Percentiles rank a stretch among this genome's conserved stretches.
Conservation (phyloP, 805 yeast species). For the Nakazawaea siamensis region DNA sequence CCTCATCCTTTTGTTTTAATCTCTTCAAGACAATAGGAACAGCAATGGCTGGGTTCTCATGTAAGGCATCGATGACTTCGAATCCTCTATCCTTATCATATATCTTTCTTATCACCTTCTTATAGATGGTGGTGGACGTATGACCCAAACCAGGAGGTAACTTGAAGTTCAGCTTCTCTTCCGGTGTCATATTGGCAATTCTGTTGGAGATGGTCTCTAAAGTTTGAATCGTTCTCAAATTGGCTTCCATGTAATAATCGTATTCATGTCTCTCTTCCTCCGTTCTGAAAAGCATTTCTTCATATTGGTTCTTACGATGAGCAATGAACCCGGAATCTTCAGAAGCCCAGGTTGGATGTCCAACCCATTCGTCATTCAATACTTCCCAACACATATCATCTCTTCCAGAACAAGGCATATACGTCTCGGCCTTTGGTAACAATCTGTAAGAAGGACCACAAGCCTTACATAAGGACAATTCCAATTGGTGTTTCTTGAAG, state of each 20-base stretch:
- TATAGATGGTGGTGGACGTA: constrained; percentile 83
- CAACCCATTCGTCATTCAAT: constrained; percentile 97
- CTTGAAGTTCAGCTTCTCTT: constrained; percentile 79
- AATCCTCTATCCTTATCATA: constrained; percentile 93
- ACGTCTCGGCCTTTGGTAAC: constrained; percentile 87
- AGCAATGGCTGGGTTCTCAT: constrained; percentile 91
- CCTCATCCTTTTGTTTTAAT: constrained; percentile 95
- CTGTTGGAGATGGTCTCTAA: constrained; percentile 92
- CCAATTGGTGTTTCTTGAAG: constrained; percentile 86
- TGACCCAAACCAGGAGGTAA: constrained; percentile 93
- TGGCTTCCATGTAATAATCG: constrained; percentile 92
- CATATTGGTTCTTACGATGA: constrained; percentile 97
- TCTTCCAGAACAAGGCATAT: constrained; percentile 96
- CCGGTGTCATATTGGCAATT: constrained; percentile 85
- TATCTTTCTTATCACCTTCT: constrained; percentile 84
- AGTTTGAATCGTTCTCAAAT: constrained; percentile 89
- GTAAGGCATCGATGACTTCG: constrained; percentile 92
- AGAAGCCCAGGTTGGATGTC: constrained; percentile 99
- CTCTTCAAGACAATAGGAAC: constrained; percentile 90
- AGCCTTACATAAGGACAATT: constrained; percentile 83
- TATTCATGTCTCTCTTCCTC: constrained; percentile 98
- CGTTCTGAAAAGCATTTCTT: constrained; percentile 87
- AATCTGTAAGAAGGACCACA: constrained; percentile 93
- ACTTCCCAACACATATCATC: constrained; percentile 99
- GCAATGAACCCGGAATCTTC: constrained; percentile 98